A percentile compares a stretch with the other conserved stretches of the same genome.
Conservation (phyloP, 257 asterid genomes). For the Leonotis leonurus region DNA sequence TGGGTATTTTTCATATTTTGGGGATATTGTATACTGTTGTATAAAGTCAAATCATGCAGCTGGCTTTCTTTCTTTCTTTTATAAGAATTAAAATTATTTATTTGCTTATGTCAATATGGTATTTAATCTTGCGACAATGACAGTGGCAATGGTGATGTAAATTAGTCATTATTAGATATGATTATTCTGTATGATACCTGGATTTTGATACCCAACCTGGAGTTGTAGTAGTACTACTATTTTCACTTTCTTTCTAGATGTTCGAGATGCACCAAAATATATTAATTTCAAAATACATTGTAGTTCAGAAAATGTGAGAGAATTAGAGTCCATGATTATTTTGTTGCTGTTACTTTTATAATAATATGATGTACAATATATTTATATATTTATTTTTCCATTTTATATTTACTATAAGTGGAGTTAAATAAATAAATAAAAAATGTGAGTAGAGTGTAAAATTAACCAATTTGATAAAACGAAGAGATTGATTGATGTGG, state of each 20-base stretch:
- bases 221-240: neutral
- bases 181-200: slow-evolving; percentile 25
- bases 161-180: slow-evolving; percentile 29
- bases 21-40: neutral
- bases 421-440: too few species aligned
- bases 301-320: neutral
- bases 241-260: neutral
- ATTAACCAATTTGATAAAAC: neutral
- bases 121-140: slow-evolving; percentile 5
- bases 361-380: neutral
- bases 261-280: too few species aligned
- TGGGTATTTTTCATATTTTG: slow-evolving; percentile 20
- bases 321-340: neutral
- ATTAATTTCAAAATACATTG: neutral
- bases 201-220: neutral
- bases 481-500: slow-evolving; percentile 21
- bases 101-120: neutral
- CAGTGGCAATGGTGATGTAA: slow-evolving; percentile 24
- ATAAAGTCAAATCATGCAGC: slow-evolving; percentile 7
- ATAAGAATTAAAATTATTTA: neutral
- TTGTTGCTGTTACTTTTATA: too few species aligned
- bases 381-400: neutral
- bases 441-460: neutral
- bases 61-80: neutral
- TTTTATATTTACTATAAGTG: too few species aligned